phyloP scores from a whole-genome alignment of 1,284 basidiomycete species.

The Cryptococcus sp. region DNA sequence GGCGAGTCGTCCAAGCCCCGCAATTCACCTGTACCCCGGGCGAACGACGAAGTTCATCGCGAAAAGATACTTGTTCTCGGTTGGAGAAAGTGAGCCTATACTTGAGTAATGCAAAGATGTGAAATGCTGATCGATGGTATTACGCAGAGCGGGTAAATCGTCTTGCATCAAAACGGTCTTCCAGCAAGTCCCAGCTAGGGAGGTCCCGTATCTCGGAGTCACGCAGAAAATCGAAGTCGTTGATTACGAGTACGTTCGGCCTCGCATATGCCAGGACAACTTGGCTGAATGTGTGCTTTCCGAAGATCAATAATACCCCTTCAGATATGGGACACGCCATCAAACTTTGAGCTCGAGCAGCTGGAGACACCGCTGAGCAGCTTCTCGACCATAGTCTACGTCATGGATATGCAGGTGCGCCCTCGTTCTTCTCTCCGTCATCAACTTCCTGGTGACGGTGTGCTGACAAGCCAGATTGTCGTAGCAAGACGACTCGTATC shows the following conservation, averaged over 20 bases:
- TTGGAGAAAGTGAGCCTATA: constrained; percentile 66
- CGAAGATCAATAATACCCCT: constrained; percentile 84
- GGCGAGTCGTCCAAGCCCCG: constrained; percentile 31
- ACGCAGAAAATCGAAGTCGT: constrained; percentile 76
- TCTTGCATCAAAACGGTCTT: constrained; percentile 91
- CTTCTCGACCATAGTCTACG: constrained; percentile 83
- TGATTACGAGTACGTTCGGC: constrained; percentile 71
- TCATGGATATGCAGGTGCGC: constrained; percentile 91
- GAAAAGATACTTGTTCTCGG: constrained; percentile 75
- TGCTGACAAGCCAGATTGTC: not conserved
- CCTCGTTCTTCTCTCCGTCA: not conserved
- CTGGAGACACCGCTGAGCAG: constrained; percentile 70
- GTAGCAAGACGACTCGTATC: constrained; percentile 57
- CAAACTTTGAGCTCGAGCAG: constrained; percentile 73
- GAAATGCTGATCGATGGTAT: not conserved
- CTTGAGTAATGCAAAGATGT: not conserved
- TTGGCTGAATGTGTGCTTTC: not conserved
- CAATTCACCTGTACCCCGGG: constrained; percentile 10
- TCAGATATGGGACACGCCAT: constrained; percentile 94
- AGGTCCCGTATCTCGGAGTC: constrained; percentile 88
- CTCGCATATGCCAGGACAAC: not conserved
- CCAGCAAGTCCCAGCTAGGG: constrained; percentile 76
- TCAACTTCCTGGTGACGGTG: not conserved
- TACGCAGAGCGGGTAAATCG: constrained; percentile 81
- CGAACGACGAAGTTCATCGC: constrained; percentile 27